phyloP scores from a whole-genome alignment of 106 monocot genomes.

The Hemerocallis citrina region DNA sequence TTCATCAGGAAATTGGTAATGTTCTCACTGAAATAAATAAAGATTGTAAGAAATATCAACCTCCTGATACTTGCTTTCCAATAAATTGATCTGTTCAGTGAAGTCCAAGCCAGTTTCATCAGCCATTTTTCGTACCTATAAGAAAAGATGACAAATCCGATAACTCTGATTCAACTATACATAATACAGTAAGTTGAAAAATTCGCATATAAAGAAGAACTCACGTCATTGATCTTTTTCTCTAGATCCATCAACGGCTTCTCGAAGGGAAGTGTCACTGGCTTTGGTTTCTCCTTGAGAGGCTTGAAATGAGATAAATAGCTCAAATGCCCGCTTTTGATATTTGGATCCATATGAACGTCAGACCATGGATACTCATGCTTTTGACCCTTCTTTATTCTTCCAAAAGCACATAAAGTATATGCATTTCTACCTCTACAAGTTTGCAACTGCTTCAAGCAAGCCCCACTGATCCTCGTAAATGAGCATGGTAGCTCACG shows the following conservation, averaged over 20 bases:
- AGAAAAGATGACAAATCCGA: too few relatives aligned
- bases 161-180: too few relatives aligned
- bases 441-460: conserved; percentile 28
- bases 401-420: conserved; percentile 25
- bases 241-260: conserved; percentile 65
- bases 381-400: conserved; percentile 56
- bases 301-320: conserved; percentile 73
- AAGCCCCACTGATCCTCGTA: conserved; percentile 17
- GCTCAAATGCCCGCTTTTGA: conserved; percentile 54
- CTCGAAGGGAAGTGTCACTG: conserved; percentile 67
- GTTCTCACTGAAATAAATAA: neutral
- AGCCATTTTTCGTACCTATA: conserved; percentile 74
- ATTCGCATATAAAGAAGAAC: too few relatives aligned
- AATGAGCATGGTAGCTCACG: conserved; percentile 3
- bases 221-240: conserved; percentile 60
- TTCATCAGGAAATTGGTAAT: neutral
- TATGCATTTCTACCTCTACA: conserved; percentile 13
- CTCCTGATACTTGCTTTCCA: conserved; percentile 86
- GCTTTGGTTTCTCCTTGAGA: conserved; percentile 49
- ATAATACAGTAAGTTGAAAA: too few relatives aligned
- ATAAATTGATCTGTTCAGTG: conserved; percentile 62
- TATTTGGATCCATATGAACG: conserved; percentile 59
- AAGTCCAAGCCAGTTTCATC: conserved; percentile 80
- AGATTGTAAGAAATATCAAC: conserved; percentile 10
- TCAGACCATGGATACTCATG: conserved; percentile 80